These are phyloP conservation scores for Aureobasidium sp. DNA, from an alignment of 2,329 filamentous ascomycete species.

Conservation along the genomic window DNA sequence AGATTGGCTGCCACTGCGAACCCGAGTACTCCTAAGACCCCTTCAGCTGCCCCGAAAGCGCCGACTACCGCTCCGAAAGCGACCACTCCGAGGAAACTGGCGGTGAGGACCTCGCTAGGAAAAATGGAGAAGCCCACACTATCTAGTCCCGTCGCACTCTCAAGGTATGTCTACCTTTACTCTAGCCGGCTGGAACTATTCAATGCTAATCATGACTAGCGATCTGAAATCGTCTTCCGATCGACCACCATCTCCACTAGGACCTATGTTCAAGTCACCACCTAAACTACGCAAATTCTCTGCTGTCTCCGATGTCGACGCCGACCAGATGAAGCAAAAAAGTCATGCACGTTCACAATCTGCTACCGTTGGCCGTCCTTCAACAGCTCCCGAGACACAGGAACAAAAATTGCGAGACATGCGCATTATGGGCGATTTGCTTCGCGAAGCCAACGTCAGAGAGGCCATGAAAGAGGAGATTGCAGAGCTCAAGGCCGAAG, in stretches of 20 bases:
- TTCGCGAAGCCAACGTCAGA: conserved; percentile 16
- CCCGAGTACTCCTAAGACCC: not conserved
- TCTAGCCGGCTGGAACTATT: no score
- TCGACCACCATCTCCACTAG: not conserved
- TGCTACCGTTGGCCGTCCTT: conserved; percentile 10
- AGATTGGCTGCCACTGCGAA: not conserved
- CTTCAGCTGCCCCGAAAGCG: not conserved
- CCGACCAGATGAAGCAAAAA: conserved; percentile 14
- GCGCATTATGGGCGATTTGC: conserved; percentile 18
- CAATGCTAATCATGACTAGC: not conserved
- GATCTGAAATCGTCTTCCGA: not conserved
- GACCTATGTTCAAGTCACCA: conserved; percentile 8
- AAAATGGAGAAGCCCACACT: not conserved
- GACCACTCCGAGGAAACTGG: conserved; percentile 9
- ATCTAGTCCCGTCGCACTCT: not conserved
- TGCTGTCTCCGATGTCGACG: conserved; percentile 15
- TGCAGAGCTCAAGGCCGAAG: conserved; percentile 14
- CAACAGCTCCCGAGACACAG: conserved; percentile 14
- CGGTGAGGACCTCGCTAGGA: not conserved
- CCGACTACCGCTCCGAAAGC: not conserved
- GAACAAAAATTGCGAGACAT: conserved; percentile 17
- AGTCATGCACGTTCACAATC: conserved; percentile 16
- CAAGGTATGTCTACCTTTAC: not conserved
- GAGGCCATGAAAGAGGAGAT: conserved; percentile 17
- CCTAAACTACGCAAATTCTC: conserved; percentile 10